Base-by-base conservation (phyloP, 2,329 filamentous ascomycete genomes). In the Pseudopithomyces maydicus region DNA sequence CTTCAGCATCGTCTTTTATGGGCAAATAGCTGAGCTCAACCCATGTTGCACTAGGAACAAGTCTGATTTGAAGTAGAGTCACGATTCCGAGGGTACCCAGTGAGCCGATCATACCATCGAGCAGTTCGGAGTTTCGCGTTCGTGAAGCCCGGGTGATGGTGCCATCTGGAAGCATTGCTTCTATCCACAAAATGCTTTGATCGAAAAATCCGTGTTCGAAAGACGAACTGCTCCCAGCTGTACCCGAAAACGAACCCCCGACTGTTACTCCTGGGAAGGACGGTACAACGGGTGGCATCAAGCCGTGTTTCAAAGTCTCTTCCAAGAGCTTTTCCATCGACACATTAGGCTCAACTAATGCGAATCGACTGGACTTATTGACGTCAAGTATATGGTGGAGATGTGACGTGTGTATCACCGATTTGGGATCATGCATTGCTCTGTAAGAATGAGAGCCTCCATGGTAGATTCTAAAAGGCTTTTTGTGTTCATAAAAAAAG, bases 371-470 rank as follows among this genome's bases (percentile, higher is more conserved):
- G 61, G 65, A 68, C 91, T 81, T 47, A 92, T 78, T 4, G 78
- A 72, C 19, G 39, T 42, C 39, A 1, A 93, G 76, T n/a, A 93
- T 82, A 64, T 84, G 80, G 61, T 82, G 82, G 23, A 93, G 82
- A 6, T 69, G 66, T 72, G 85, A 88, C 19, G 88, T 90, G 71
- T 91, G 88, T 56, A 92, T 79, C 11, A 85, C 64, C 15, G 59
- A 52, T 26, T 65, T 79, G 2, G 48, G 66, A 35, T 71, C 63
- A 54, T 5, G 73, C 70, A 57, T 82, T 81, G 0, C 90, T 85
- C 15, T 90, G 92, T 74, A 85, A 90, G 78, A 2, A 79, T 90
- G 91, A 20, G 90, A 91, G 1, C 87, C 85, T 63, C 90, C 90
- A 76, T 92, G 90, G 67, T 88, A 90, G 67, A 92, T 60, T 2